Evolutionary conservation across 192 early-diverging fungal species (phyloP), one percentile per base, ranked within the genome.

Genomic region (Podochytrium sp.): DNA sequence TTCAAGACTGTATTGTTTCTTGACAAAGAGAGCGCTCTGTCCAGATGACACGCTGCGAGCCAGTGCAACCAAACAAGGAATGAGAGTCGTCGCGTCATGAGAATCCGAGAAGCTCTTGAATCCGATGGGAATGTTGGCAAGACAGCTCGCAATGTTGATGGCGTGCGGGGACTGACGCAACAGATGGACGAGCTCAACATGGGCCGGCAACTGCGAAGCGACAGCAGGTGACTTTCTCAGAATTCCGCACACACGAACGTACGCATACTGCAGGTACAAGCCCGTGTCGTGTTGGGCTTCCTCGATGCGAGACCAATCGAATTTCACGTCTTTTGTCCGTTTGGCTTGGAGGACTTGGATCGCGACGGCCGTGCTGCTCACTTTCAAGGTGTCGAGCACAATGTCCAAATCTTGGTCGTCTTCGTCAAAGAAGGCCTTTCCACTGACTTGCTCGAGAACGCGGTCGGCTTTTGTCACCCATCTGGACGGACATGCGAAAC

Each of bases 1-100:
- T n/a, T 69, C 50, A 20, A 69, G 30, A 33, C 55, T 33, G 16
- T 12, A 1, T 27, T 51, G 47, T 34, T 69, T 51, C 34, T 74
- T 74, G 7, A 74, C 72, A 64, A 74, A 74, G 5, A 74, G 32
- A 14, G 72, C 7, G 35, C 65, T 74, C 33, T 74, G 72, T 12
- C 49, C 50, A 6, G 42, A 41, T 3, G 72, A 63, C 1, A 41
- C 47, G 27, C 32, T 34, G 0, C 62, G 58, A 6, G 61, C 72
- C 32, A 74, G 34, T n/a, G 27, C 10, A 3, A 65, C 38, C 14
- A 74, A 14, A 39, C 34, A 34, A 14, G 72, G 32, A 1, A 74
- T 37, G 20, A 64, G 55, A 2, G 42, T 51, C 4, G 72, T 38
- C 6, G 61, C 59, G 49, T 74, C 72, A 5, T 29, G 5, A 38